These are phyloP conservation scores for Mycena haematopus DNA, from an alignment of 768 basidiomycete genomes.

Conservation along the genomic window DNA sequence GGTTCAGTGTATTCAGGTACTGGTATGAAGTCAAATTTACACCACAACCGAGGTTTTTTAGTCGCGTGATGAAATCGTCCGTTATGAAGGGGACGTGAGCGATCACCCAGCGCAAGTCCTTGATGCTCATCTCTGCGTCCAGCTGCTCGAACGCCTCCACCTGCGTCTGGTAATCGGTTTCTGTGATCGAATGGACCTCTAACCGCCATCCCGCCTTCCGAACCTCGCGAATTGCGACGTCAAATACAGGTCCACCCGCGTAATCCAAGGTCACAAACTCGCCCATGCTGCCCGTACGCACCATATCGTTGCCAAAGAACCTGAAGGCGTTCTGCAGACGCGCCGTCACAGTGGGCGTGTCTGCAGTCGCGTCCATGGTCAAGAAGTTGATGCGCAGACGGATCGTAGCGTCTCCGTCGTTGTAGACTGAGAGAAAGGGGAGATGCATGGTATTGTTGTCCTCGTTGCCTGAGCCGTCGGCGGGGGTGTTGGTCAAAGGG, in stretches of 20 bases:
- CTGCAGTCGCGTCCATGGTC: slow-evolving; percentile 1
- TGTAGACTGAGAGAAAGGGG: slow-evolving; percentile 1
- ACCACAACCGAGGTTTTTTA: neutral
- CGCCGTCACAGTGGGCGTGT: slow-evolving; percentile 7
- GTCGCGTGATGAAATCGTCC: neutral
- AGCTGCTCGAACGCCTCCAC: slow-evolving; percentile 1
- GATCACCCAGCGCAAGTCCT: slow-evolving; percentile 1
- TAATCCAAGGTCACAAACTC: slow-evolving; percentile 2
- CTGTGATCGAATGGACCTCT: slow-evolving; percentile 1
- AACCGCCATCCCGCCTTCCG: neutral
- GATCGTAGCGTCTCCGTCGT: neutral
- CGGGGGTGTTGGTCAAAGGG: neutral
- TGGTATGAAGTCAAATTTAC: neutral
- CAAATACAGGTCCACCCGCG: slow-evolving; percentile 1
- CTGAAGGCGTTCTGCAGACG: slow-evolving; percentile 2
- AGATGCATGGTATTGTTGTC: slow-evolving; percentile 6
- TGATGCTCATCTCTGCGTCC: neutral
- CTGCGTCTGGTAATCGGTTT: neutral
- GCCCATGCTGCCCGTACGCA: slow-evolving; percentile 6
- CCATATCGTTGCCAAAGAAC: slow-evolving; percentile 9
- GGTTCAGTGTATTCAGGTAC: neutral
- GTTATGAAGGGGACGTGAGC: slow-evolving; percentile 8
- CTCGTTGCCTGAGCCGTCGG: neutral
- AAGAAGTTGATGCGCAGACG: slow-evolving; percentile 6
- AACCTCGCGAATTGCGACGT: neutral